These are phyloP conservation scores for Aspergillus nanangensis DNA, from an alignment of 495 filamentous ascomycete genomes.

Conservation along the genomic window DNA sequence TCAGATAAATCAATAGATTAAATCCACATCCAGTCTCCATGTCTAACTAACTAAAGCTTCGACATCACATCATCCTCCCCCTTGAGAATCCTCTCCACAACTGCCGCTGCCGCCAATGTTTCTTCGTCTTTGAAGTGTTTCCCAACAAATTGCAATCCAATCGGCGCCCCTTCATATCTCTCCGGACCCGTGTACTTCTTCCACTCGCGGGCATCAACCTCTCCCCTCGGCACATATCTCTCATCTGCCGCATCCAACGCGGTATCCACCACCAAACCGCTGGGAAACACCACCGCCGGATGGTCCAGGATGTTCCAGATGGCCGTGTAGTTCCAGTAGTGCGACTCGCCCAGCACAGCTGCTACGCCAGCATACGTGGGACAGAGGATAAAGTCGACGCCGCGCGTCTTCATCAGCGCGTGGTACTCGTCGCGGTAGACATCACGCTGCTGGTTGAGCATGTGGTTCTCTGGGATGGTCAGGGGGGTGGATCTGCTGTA, in stretches of 20 bases:
- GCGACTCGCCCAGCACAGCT: constrained; percentile 52
- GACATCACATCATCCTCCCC: constrained; percentile 4
- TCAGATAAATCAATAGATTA: too few relatives aligned
- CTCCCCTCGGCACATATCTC: constrained; percentile 26
- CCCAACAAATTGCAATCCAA: constrained; percentile 50
- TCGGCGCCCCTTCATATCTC: constrained; percentile 39
- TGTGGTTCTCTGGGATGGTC: constrained; percentile 38
- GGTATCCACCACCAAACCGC: constrained; percentile 40
- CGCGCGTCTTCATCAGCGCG: constrained; percentile 52
- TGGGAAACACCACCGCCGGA: constrained; percentile 55
- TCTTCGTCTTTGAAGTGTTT: constrained; percentile 40
- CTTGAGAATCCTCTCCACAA: constrained; percentile 25
- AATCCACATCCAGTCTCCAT: too few relatives aligned
- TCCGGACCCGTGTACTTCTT: constrained; percentile 30
- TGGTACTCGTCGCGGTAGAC: constrained; percentile 56
- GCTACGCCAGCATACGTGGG: constrained; percentile 58
- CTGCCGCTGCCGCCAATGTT: constrained; percentile 30
- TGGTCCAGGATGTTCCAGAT: constrained; percentile 75
- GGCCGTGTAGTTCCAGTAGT: constrained; percentile 67
- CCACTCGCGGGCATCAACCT: constrained; percentile 36
- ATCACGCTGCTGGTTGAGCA: constrained; percentile 47
- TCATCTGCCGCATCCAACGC: constrained; percentile 26
- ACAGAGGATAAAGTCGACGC: constrained; percentile 67
- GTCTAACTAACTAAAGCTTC: constrained; percentile 14
- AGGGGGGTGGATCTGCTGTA: constrained; percentile 43